phyloP scores from a whole-genome alignment of 1,284 basidiomycete genomes.

The Ustilago loliicola region DNA sequence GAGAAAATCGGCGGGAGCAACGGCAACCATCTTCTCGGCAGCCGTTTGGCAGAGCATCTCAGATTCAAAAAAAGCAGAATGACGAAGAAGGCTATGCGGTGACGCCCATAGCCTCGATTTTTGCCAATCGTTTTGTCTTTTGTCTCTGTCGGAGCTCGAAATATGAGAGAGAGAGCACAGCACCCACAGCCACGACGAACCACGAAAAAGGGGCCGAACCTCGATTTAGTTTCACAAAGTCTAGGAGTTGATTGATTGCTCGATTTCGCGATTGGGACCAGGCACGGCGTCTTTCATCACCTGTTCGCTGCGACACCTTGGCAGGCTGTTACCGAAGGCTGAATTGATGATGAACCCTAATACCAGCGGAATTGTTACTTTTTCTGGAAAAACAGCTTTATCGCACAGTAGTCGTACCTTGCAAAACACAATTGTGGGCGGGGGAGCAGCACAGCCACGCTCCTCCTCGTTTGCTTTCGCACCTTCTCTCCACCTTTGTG shows the following conservation, averaged over 20 bases:
- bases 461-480: neutral
- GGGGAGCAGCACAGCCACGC: neutral
- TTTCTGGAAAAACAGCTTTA: neutral
- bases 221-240: neutral
- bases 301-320: neutral
- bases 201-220: slow-evolving; percentile 1
- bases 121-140: neutral
- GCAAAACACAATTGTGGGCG: neutral
- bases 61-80: neutral
- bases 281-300: slow-evolving; percentile 1
- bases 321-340: neutral
- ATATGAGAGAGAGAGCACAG: neutral
- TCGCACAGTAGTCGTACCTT: no score
- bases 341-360: slow-evolving; percentile 1
- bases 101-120: neutral
- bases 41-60: neutral
- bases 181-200: neutral
- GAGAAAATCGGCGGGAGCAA: slow-evolving; percentile 3
- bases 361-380: neutral
- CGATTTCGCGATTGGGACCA: neutral
- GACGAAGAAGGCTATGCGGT: slow-evolving; percentile 10
- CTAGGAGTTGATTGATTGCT: no score
- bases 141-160: neutral
- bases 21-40: slow-evolving; percentile 7
- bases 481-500: neutral